Evolutionary conservation across 306 rosid species (phyloP).

Genomic region (Malus asiatica): DNA sequence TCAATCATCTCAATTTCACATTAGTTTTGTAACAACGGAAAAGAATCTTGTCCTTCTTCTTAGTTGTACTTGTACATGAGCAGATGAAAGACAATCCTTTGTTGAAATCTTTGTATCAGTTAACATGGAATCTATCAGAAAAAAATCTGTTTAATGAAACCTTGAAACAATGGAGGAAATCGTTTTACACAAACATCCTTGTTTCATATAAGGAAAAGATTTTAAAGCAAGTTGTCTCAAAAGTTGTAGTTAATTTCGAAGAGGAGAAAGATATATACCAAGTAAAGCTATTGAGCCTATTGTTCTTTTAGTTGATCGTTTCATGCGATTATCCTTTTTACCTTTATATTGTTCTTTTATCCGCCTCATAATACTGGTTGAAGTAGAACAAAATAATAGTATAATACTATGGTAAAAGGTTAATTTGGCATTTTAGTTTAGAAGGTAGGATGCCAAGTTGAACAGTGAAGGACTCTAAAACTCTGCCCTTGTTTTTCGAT

Average conservation of each 20-base stretch:
- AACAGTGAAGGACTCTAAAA: neutral
- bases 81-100: too few species aligned
- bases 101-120: neutral
- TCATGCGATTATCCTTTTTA: too few species aligned
- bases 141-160: slow-evolving; percentile 4
- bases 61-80: too few species aligned
- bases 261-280: neutral
- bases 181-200: slow-evolving; percentile 28
- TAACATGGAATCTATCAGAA: slow-evolving; percentile 11
- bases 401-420: neutral
- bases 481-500: neutral
- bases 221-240: slow-evolving; percentile 3
- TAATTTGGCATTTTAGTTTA: neutral
- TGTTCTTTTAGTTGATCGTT: too few species aligned
- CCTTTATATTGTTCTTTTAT: too few species aligned
- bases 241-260: slow-evolving; percentile 23
- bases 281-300: too few species aligned
- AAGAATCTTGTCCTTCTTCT: too few species aligned
- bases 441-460: neutral
- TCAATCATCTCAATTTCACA: too few species aligned
- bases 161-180: slow-evolving; percentile 10
- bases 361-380: neutral
- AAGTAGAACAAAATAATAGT: neutral
- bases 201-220: slow-evolving; percentile 25
- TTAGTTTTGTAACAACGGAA: too few species aligned